Evolutionary conservation across 2,329 filamentous ascomycete genomes (phyloP).

Genomic region (Phialophora verrucosa): DNA sequence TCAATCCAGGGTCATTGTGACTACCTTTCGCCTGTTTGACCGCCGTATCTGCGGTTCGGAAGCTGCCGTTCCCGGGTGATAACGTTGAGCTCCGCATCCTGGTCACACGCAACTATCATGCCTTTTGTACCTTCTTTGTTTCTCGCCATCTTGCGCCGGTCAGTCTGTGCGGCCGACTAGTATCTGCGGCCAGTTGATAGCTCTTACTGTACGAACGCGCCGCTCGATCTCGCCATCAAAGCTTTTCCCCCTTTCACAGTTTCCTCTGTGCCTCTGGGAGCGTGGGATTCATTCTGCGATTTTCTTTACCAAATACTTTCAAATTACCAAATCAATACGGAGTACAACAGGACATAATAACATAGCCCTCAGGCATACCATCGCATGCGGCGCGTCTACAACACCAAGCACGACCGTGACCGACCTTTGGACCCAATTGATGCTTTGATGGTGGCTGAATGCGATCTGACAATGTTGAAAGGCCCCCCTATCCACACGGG

Average conservation of each 20-base stretch:
- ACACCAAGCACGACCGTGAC: not conserved
- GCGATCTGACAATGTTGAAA: conserved; percentile 1
- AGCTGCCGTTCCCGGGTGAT: conserved; percentile 13
- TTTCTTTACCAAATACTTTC: conserved; percentile 1
- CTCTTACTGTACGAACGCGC: not conserved
- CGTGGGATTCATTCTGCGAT: not conserved
- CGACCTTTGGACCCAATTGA: not conserved
- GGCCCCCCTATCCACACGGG: conserved; percentile 7
- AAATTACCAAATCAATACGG: not conserved
- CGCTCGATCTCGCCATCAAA: not conserved
- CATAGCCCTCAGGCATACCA: not conserved
- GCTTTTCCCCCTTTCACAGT: not conserved
- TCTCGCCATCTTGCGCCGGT: not conserved
- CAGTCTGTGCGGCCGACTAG: not conserved
- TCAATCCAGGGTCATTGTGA: not conserved
- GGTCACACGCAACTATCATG: conserved; percentile 5
- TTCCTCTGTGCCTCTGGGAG: not conserved
- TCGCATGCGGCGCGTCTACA: not conserved
- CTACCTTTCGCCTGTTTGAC: not conserved
- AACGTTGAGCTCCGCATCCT: conserved; percentile 9
- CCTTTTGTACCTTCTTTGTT: not conserved
- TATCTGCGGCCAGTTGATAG: not conserved
- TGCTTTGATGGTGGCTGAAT: not conserved
- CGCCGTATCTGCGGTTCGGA: conserved; percentile 10
- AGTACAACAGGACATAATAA: not conserved